Conservation (phyloP, 768 basidiomycete species). For the Sarcomyxa edulis region DNA sequence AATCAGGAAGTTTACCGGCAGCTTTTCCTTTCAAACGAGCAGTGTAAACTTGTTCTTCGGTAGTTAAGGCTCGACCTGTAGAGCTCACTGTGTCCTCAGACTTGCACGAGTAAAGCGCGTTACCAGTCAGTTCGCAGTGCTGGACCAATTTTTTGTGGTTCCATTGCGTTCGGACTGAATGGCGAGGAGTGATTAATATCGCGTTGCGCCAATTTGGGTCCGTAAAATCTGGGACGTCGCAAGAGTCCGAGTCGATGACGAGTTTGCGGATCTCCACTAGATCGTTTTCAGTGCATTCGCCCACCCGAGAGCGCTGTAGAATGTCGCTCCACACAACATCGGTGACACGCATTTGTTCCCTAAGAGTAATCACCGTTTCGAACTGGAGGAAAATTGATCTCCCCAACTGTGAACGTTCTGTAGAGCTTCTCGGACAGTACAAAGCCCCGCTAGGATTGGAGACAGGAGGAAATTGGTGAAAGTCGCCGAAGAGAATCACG, state of each 20-base stretch:
- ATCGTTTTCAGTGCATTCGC: constrained; percentile 17
- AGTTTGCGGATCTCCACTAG: constrained; percentile 18
- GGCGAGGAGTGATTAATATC: constrained; percentile 21
- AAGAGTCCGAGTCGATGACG: constrained; percentile 11
- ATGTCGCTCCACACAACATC: constrained; percentile 26
- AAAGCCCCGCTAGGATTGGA: constrained; percentile 22
- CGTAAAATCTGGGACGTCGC: constrained; percentile 11
- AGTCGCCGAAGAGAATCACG: constrained; percentile 26
- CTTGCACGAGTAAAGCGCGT: constrained; percentile 15
- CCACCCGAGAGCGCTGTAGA: constrained; percentile 17
- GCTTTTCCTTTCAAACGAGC: constrained; percentile 4
- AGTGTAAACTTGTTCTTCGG: constrained; percentile 8
- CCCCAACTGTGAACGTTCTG: constrained; percentile 11
- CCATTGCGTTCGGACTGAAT: constrained; percentile 22
- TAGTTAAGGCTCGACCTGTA: constrained; percentile 6
- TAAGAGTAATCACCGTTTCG: constrained; percentile 23
- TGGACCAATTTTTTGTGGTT: constrained; percentile 17
- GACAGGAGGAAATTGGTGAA: constrained; percentile 28
- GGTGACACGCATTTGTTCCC: constrained; percentile 24
- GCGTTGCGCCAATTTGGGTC: constrained; percentile 17
- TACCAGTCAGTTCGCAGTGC: constrained; percentile 11
- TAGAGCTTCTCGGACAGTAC: constrained; percentile 4
- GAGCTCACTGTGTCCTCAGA: constrained; percentile 19
- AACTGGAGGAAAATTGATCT: constrained; percentile 20
- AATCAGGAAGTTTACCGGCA: constrained; percentile 11